phyloP scores from a whole-genome alignment of 768 basidiomycete species.

The Russula sp. region DNA sequence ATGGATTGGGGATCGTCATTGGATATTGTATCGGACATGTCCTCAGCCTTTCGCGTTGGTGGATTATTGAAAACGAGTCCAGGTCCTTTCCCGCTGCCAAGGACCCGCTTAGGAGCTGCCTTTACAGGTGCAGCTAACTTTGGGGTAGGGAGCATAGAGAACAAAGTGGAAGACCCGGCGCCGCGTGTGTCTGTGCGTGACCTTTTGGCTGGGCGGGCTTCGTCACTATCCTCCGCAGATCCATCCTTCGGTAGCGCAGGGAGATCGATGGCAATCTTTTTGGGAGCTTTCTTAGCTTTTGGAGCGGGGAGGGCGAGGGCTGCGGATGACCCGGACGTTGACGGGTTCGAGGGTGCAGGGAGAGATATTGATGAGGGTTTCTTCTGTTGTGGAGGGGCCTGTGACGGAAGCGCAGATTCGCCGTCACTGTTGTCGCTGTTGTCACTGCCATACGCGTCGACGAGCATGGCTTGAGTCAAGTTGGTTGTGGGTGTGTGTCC shows the following conservation, averaged over 20 bases:
- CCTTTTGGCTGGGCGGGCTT: slow-evolving; percentile 52
- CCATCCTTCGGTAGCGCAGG: slow-evolving; percentile 40
- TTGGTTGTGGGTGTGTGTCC: not conserved
- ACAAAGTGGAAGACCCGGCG: slow-evolving; percentile 56
- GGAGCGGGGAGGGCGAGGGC: slow-evolving; percentile 33
- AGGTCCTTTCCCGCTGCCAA: slow-evolving; percentile 58
- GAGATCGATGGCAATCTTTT: slow-evolving; percentile 54
- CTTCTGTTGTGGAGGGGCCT: slow-evolving; percentile 28
- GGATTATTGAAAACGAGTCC: slow-evolving; percentile 52
- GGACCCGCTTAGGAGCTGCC: slow-evolving; percentile 44
- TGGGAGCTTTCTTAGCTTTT: slow-evolving; percentile 49
- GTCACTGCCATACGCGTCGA: slow-evolving; percentile 73
- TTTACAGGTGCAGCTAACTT: slow-evolving; percentile 47
- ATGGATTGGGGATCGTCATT: not conserved
- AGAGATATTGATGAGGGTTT: slow-evolving; percentile 32
- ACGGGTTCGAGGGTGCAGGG: slow-evolving; percentile 31
- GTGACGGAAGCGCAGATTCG: slow-evolving; percentile 29
- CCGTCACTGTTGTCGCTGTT: slow-evolving; percentile 45
- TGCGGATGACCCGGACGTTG: slow-evolving; percentile 25
- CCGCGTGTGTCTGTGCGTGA: slow-evolving; percentile 43
- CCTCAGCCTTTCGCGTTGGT: not conserved
- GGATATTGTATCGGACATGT: not conserved
- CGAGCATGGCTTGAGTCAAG: slow-evolving; percentile 44
- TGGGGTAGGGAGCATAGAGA: slow-evolving; percentile 73
- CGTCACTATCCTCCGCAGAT: slow-evolving; percentile 36